phyloP scores from a whole-genome alignment of 305 asterid species.

The Fraxinus xanthoxyloides region DNA sequence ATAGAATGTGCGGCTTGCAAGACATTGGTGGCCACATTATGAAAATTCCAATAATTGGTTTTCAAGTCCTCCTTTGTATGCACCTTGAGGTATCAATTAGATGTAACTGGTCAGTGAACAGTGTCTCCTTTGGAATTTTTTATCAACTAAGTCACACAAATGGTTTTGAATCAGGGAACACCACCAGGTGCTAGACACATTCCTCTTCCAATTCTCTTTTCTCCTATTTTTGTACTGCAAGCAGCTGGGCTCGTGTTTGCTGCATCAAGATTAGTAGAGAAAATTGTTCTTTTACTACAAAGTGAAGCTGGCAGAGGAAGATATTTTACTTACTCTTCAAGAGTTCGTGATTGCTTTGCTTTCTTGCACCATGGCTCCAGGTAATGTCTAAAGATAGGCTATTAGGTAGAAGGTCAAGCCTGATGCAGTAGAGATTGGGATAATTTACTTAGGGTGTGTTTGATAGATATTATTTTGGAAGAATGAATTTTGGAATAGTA shows the following conservation, averaged over 20 bases:
- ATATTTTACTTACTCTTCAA: conserved; percentile 60
- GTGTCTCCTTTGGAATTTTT: conserved; percentile 1
- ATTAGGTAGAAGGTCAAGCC: neutral
- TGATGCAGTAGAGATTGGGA: neutral
- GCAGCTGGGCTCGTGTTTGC: conserved; percentile 78
- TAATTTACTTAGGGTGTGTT: no score
- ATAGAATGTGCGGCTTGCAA: conserved; percentile 70
- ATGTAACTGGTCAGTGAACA: conserved; percentile 4
- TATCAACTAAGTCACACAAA: conserved; percentile 23
- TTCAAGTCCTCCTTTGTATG: conserved; percentile 95
- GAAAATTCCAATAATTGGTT: conserved; percentile 82
- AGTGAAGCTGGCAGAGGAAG: conserved; percentile 68
- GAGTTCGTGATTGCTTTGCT: conserved; percentile 66
- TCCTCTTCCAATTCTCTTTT: conserved; percentile 76
- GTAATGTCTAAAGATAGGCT: conserved; percentile 35
- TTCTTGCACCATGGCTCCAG: conserved; percentile 94
- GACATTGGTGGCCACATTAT: conserved; percentile 95
- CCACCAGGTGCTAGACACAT: conserved; percentile 66
- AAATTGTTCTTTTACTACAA: conserved; percentile 55
- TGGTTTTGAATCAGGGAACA: conserved; percentile 64
- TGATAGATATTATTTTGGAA: no score
- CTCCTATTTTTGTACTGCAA: conserved; percentile 82
- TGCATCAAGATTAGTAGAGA: conserved; percentile 61
- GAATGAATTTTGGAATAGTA: no score
- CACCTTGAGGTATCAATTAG: conserved; percentile 70